Conservation (phyloP, 495 filamentous ascomycete species). For the Penicillium goetzii region DNA sequence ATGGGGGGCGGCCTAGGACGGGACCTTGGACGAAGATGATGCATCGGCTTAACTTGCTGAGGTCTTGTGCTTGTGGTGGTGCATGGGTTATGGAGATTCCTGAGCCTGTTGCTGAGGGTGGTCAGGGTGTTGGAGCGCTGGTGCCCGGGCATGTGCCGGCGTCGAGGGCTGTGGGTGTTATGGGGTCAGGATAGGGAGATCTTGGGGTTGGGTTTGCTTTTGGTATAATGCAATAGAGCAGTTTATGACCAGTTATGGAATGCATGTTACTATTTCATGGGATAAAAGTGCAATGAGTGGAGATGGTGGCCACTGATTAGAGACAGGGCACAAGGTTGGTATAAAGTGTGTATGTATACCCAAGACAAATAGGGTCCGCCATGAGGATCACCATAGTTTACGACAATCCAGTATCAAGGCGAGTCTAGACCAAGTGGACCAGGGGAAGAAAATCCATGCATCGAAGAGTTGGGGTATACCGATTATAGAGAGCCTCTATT, state of each 20-base stretch:
- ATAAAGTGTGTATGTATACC: not conserved
- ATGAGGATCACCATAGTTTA: not conserved
- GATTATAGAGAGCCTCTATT: not conserved
- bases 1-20: slow-evolving; percentile 39
- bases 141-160: not conserved
- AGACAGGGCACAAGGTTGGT: not conserved
- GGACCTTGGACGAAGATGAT: slow-evolving; percentile 46
- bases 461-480: not conserved
- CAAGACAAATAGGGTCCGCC: not conserved
- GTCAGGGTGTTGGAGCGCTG: not conserved
- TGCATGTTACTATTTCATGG: not conserved
- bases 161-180: not conserved
- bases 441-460: not conserved
- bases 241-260: slow-evolving; percentile 1
- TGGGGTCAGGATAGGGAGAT: not conserved
- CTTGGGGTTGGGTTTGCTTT: not conserved
- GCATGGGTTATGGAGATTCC: slow-evolving; percentile 43
- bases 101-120: slow-evolving; percentile 10
- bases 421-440: not conserved
- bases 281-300: not conserved
- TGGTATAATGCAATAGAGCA: not conserved
- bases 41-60: slow-evolving; percentile 43
- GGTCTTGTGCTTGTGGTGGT: slow-evolving; percentile 50
- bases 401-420: not conserved
- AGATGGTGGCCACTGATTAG: not conserved